A percentile compares a stretch with the other conserved stretches of the same genome.
phyloP scores from a whole-genome alignment of 371 early-diverging fungal species.

The Circinella umbellata region DNA sequence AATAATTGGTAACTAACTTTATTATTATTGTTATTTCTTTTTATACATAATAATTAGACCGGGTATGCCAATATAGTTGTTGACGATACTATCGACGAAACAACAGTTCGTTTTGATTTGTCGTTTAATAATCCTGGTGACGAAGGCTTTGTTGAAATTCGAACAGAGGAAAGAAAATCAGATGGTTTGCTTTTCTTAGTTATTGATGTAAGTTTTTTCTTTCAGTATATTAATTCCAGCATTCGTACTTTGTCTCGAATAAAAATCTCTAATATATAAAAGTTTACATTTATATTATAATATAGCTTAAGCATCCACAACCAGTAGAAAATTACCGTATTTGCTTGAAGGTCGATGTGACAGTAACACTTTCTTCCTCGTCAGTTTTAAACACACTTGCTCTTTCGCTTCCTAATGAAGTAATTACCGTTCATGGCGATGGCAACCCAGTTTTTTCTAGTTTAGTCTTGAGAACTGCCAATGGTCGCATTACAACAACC shows the following conservation, averaged over 20 bases:
- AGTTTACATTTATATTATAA: no score
- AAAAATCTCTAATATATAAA: not conserved
- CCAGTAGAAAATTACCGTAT: not conserved
- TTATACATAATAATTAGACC: not conserved
- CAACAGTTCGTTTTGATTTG: not conserved
- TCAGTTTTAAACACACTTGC: not conserved
- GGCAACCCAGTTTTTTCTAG: not conserved
- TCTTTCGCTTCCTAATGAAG: not conserved
- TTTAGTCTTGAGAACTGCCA: not conserved
- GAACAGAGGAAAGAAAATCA: not conserved
- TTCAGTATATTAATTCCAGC: not conserved
- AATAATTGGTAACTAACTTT: no score
- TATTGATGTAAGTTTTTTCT: not conserved
- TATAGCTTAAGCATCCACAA: not conserved
- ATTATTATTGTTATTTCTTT: not conserved
- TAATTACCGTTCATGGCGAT: not conserved
- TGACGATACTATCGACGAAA: not conserved
- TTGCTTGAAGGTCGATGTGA: not conserved
- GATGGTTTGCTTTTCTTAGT: not conserved
- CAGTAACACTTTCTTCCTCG: not conserved
- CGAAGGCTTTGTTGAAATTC: not conserved
- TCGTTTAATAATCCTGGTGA: not conserved
- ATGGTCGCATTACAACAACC: not conserved
- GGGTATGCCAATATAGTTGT: not conserved
- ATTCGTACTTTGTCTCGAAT: not conserved